phyloP scores from a whole-genome alignment of 805 yeast species.

The Yamadazyma ubonensis region DNA sequence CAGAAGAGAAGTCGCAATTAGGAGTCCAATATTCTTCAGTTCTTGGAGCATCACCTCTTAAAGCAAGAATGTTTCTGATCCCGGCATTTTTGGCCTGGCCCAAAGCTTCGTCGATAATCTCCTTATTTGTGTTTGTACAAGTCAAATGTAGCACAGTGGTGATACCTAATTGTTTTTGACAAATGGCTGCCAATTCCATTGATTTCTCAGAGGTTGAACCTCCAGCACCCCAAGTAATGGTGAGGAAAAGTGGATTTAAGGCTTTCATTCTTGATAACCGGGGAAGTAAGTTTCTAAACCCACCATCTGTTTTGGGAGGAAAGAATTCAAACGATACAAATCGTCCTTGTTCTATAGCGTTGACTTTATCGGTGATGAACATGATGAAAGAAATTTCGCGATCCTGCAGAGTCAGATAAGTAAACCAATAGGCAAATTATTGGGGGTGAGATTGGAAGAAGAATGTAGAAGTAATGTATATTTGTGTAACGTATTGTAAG shows the following conservation, averaged over 20 bases:
- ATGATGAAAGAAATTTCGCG: conserved; percentile 4
- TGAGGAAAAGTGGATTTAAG: conserved; percentile 83
- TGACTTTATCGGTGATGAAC: conserved; percentile 48
- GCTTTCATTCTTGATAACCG: conserved; percentile 88
- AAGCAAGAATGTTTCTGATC: conserved; percentile 82
- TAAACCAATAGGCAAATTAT: too few relatives aligned
- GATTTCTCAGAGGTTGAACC: conserved; percentile 91
- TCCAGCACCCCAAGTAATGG: conserved; percentile 99
- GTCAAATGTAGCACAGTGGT: conserved; percentile 94
- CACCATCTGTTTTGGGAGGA: conserved; percentile 94
- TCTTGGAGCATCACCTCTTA: conserved; percentile 95
- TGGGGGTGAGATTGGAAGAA: too few relatives aligned
- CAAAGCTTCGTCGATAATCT: conserved; percentile 77
- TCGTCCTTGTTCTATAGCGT: conserved; percentile 45
- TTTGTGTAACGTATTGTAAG: too few relatives aligned
- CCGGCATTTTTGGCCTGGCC: conserved; percentile 70
- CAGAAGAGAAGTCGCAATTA: conserved; percentile 63
- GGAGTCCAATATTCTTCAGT: conserved; percentile 62
- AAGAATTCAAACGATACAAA: conserved; percentile 91
- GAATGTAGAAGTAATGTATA: too few relatives aligned
- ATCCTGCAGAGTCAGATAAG: not conserved
- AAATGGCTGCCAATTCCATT: conserved; percentile 73
- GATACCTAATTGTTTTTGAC: conserved; percentile 72
- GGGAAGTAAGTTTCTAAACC: conserved; percentile 77
- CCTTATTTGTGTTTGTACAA: conserved; percentile 86